phyloP scores from a whole-genome alignment of 306 rosid species.

The Quercus ilex region DNA sequence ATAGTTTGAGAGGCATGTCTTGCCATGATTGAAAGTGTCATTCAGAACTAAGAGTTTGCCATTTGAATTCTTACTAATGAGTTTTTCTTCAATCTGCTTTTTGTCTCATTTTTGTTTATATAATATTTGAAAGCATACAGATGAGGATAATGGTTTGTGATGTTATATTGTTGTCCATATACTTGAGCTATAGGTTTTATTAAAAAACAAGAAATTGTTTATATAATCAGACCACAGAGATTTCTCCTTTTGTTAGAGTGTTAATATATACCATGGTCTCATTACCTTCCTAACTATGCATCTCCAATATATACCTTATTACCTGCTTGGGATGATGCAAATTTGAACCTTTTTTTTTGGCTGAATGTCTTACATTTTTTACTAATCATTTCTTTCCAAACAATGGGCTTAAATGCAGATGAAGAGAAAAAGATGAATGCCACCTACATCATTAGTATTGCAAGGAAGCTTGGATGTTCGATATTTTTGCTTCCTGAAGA shows the following conservation, averaged over 20 bases:
- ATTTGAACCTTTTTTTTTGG: not conserved
- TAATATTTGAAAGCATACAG: too few relatives aligned
- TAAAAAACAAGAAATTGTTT: not conserved
- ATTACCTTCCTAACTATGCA: not conserved
- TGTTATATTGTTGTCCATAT: too few relatives aligned
- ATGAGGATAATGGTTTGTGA: too few relatives aligned
- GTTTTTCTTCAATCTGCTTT: too few relatives aligned
- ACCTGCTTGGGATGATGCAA: not conserved
- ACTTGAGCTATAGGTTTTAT: too few relatives aligned
- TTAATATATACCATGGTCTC: not conserved
- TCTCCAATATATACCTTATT: not conserved
- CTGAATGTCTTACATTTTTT: not conserved
- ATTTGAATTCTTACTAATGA: too few relatives aligned
- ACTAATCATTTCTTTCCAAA: not conserved
- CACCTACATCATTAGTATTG: constrained; percentile 91
- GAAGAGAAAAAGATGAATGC: constrained; percentile 97
- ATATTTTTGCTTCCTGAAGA: constrained; percentile 97
- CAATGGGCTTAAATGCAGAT: constrained; percentile 40
- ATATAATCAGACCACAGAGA: too few relatives aligned
- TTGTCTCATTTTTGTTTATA: too few relatives aligned
- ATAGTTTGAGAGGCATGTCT: not conserved
- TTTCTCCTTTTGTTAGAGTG: too few relatives aligned
- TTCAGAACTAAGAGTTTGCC: not conserved
- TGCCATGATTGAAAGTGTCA: not conserved
- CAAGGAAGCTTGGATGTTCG: constrained; percentile 97